phyloP scores from a whole-genome alignment of 106 monocot species.

The Acorus gramineus region DNA sequence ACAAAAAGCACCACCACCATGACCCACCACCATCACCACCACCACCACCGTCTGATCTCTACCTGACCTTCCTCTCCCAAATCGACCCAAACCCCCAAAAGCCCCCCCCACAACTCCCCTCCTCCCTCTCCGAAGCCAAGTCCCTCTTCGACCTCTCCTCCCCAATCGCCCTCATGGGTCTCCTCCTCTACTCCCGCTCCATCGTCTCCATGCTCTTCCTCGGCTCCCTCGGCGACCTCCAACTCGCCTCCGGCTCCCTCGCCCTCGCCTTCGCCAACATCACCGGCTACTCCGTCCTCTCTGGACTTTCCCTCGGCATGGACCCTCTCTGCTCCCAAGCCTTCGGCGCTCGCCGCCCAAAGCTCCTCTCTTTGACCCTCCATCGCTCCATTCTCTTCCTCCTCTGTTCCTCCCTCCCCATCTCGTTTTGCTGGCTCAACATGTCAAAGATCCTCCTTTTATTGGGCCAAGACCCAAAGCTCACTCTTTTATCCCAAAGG shows the following conservation, averaged over 20 bases:
- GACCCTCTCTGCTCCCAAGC: conserved; percentile 45
- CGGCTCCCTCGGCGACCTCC: conserved; percentile 30
- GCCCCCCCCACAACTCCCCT: too few species aligned
- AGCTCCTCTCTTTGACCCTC: conserved; percentile 27
- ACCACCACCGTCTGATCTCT: too few species aligned
- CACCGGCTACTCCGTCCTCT: conserved; percentile 37
- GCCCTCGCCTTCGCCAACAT: conserved; percentile 48
- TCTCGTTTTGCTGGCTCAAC: conserved; percentile 27
- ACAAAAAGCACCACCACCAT: too few species aligned
- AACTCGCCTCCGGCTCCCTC: conserved; percentile 28
- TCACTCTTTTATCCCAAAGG: conserved; percentile 21
- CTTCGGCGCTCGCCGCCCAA: conserved; percentile 24
- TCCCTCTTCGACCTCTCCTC: conserved; percentile 22
- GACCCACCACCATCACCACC: too few species aligned
- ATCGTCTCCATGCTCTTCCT: conserved; percentile 31
- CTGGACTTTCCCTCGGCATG: conserved; percentile 35
- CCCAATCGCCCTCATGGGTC: conserved; percentile 21
- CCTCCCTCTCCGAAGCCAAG: conserved; percentile 6
- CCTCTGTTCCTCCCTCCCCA: conserved; percentile 29
- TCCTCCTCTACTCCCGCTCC: conserved; percentile 30
- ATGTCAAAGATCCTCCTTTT: conserved; percentile 25
- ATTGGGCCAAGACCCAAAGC: conserved; percentile 30
- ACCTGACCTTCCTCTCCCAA: too few species aligned
- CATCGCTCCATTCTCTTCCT: conserved; percentile 39
- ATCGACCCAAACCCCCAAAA: too few species aligned